phyloP scores from a whole-genome alignment of 108 stramenopile genomes.

The Bacterosira constricta region DNA sequence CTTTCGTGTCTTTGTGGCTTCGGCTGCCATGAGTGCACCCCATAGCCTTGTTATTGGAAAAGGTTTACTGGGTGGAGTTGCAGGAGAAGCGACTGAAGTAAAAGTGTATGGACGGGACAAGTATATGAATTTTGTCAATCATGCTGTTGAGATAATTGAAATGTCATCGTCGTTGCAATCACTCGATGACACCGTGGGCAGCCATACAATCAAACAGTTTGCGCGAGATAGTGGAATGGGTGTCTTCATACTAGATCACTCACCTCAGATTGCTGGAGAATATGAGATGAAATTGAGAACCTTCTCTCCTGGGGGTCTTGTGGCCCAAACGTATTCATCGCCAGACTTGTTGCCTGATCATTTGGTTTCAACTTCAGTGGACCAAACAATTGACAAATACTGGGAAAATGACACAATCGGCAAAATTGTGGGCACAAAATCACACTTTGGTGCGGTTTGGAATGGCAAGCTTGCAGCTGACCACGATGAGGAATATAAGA shows the following conservation, averaged over 20 bases:
- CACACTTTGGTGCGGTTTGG: conserved; percentile 10
- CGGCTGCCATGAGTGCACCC: conserved; percentile 7
- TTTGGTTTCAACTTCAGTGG: conserved; percentile 6
- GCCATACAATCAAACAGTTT: neutral
- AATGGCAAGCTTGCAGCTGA: conserved; percentile 14
- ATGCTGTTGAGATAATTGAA: conserved; percentile 13
- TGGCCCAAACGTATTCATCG: conserved; percentile 9
- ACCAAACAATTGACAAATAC: conserved; percentile 6
- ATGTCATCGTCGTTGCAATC: conserved; percentile 4
- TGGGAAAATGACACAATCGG: conserved; percentile 3
- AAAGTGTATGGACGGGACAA: conserved; percentile 14
- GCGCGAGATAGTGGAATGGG: conserved; percentile 10
- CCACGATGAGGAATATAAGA: conserved; percentile 15
- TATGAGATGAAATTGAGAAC: conserved; percentile 13
- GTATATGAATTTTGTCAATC: conserved; percentile 6
- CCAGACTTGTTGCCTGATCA: conserved; percentile 19
- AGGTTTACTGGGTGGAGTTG: neutral
- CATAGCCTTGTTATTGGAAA: conserved; percentile 17
- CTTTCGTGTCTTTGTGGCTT: conserved; percentile 11
- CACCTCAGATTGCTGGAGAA: neutral
- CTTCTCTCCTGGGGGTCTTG: conserved; percentile 15
- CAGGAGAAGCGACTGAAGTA: conserved; percentile 15
- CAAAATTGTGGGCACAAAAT: conserved; percentile 1
- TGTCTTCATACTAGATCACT: conserved; percentile 15
- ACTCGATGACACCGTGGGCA: neutral